A percentile compares a stretch with the other conserved stretches of the same genome.
phyloP scores from a whole-genome alignment of 1,139 yeast genomes.

The Meyerozyma smithsonii region DNA sequence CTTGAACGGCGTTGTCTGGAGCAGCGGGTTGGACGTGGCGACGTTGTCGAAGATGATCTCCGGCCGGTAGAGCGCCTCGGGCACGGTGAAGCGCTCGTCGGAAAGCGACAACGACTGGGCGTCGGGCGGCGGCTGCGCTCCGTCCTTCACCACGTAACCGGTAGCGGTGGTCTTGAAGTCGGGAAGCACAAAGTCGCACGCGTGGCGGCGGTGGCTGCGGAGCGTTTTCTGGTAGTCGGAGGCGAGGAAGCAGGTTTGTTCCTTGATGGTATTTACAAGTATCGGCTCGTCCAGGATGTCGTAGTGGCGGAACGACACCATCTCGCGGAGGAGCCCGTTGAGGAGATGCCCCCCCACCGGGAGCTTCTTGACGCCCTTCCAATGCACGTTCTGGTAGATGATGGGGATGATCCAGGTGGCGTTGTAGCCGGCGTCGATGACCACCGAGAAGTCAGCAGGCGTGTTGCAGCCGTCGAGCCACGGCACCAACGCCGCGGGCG shows the following conservation, averaged over 20 bases:
- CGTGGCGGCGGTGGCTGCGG: constrained; percentile 21
- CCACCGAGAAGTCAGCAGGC: constrained; percentile 62
- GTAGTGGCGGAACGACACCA: constrained; percentile 86
- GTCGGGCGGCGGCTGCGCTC: constrained; percentile 29
- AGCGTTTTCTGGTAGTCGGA: constrained; percentile 58
- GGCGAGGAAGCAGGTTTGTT: constrained; percentile 72
- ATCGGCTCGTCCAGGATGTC: constrained; percentile 91
- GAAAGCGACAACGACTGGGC: constrained; percentile 63
- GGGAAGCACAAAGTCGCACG: constrained; percentile 74
- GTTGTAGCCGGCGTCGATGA: constrained; percentile 84
- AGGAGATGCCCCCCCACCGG: constrained; percentile 83
- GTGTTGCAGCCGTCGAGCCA: constrained; percentile 37
- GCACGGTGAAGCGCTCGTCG: constrained; percentile 84
- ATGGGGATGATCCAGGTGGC: constrained; percentile 88
- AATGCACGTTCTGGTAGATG: constrained; percentile 70
- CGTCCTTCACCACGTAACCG: constrained; percentile 53
- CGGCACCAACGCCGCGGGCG: constrained; percentile 67
- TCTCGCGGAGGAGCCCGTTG: constrained; percentile 77
- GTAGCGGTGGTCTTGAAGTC: constrained; percentile 76
- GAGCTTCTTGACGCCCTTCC: constrained; percentile 71
- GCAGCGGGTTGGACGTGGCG: constrained; percentile 22
- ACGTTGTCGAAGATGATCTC: constrained; percentile 50
- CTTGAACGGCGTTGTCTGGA: constrained; percentile 56
- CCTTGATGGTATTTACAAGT: constrained; percentile 81
- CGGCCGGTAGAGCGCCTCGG: constrained; percentile 86